Evolutionary conservation across 2,329 filamentous ascomycete species (phyloP).

Genomic region (Didymella lethalis): DNA sequence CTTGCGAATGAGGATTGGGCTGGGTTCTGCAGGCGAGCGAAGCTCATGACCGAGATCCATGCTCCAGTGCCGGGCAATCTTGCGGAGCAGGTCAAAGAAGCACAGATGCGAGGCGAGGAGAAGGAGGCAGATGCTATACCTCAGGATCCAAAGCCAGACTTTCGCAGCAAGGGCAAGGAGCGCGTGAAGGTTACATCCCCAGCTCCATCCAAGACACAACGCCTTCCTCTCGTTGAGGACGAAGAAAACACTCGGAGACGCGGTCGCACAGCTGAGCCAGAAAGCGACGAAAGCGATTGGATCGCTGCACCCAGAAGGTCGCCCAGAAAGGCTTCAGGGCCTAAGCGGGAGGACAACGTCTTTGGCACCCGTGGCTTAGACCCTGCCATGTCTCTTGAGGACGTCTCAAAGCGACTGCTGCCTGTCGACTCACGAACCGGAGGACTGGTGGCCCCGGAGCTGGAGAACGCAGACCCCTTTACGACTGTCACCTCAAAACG

Average conservation of each 20-base stretch:
- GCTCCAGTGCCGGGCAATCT: slow-evolving; percentile 61
- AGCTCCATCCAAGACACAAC: slow-evolving; percentile 30
- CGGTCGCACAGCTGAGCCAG: slow-evolving; percentile 33
- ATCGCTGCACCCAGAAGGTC: slow-evolving; percentile 42
- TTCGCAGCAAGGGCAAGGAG: slow-evolving; percentile 38
- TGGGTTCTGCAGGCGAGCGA: slow-evolving; percentile 64
- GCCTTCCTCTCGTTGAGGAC: slow-evolving; percentile 37
- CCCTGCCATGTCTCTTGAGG: slow-evolving; percentile 31
- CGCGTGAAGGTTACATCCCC: slow-evolving; percentile 29
- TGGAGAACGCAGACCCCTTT: slow-evolving; percentile 35
- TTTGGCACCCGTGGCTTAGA: slow-evolving; percentile 44
- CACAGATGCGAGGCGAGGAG: slow-evolving; percentile 64
- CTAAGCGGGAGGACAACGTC: slow-evolving; percentile 34
- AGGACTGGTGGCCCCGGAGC: slow-evolving; percentile 21
- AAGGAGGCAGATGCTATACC: slow-evolving; percentile 32
- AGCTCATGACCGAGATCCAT: slow-evolving; percentile 69
- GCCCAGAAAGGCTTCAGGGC: slow-evolving; percentile 22
- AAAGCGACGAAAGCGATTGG: slow-evolving; percentile 49
- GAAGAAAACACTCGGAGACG: slow-evolving; percentile 42
- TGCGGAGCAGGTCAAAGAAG: slow-evolving; percentile 57
- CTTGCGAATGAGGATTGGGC: slow-evolving; percentile 66
- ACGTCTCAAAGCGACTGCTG: slow-evolving; percentile 29
- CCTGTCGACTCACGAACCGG: slow-evolving; percentile 13
- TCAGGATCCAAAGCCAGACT: slow-evolving; percentile 25
- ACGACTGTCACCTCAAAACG: slow-evolving; percentile 35